Evolutionary conservation across 140 eudicot genomes (phyloP), one percentile per base, ranked within the genome.

Genomic region (Stevia rebaudiana): DNA sequence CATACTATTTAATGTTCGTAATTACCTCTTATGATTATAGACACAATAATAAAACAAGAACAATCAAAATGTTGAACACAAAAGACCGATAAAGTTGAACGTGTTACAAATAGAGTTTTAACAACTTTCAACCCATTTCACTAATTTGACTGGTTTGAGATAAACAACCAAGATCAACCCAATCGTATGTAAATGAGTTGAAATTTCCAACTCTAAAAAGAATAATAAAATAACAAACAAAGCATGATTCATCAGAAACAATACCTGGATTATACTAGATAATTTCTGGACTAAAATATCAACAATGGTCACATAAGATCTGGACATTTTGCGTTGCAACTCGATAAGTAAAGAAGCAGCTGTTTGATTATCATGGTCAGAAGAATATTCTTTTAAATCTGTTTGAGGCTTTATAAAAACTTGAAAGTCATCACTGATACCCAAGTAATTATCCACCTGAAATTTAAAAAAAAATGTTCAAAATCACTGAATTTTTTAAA

Each of bases 381-480:
- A 81, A 76, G 80, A 82, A 67, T 83, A 92, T 59, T 81, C 82
- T 46, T 76, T 81, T 42, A 75, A 11, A 64, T 88, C 84, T 19
- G 76, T 73, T 21, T 75, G 84, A 65, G 89, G 86, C 78, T 85
- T 92, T 57, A 83, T 74, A 61, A 58, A 85, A 18, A 92, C 92
- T 81, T 85, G 98, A 60, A 79, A 82, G 79, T 83, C 96, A 52
- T 83, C 89, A 74, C 84, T 83, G 66, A 88, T 83, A 53, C 85
- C 87, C 52, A 92, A 58, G 69, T 77, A 88, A 8, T 82, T 86
- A 78, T 88, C 95, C 28, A 83, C 84, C 98, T 92, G 75, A 59
- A 72, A 21, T 48, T 39, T 33, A 48, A 53, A 43, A 13, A 62
- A 24, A 56, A 52, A 18, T 15, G 44, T 69, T 46, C 5, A 58